phyloP scores from a whole-genome alignment of 306 rosid species.

The Cyclanthera cordifolia region DNA sequence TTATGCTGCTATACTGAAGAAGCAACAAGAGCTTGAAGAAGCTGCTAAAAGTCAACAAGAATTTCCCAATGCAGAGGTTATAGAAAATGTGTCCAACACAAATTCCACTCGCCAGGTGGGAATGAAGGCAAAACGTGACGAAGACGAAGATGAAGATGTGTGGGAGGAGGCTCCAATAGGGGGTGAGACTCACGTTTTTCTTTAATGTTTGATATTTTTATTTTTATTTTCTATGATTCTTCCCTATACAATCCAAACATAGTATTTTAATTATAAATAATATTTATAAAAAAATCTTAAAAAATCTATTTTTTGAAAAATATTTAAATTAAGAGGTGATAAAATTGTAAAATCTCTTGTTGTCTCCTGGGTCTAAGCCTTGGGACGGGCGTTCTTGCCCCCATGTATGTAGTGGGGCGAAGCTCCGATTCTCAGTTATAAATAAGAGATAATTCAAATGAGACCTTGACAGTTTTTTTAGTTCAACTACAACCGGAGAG shows the following conservation, averaged over 20 bases:
- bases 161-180: slow-evolving; percentile 73
- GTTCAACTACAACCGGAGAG: too few relatives aligned
- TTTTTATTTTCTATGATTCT: neutral
- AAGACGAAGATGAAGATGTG: slow-evolving; percentile 40
- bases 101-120: slow-evolving; percentile 55
- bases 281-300: too few relatives aligned
- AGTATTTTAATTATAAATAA: too few relatives aligned
- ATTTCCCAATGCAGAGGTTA: slow-evolving; percentile 12
- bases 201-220: neutral
- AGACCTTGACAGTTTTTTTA: too few relatives aligned
- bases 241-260: too few relatives aligned
- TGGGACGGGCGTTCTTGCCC: too few relatives aligned
- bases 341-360: too few relatives aligned
- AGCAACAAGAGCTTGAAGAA: slow-evolving; percentile 58
- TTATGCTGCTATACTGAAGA: slow-evolving; percentile 64
- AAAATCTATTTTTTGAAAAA: too few relatives aligned
- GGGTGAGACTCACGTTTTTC: slow-evolving; percentile 29
- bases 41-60: slow-evolving; percentile 35
- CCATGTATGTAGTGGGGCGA: too few relatives aligned
- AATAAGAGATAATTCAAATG: too few relatives aligned
- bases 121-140: slow-evolving; percentile 52
- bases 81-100: slow-evolving; percentile 28
- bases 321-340: neutral
- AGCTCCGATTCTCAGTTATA: too few relatives aligned
- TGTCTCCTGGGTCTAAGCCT: too few relatives aligned